Evolutionary conservation across 768 basidiomycete species (phyloP).

Genomic region (Amanita subjunquillea): DNA sequence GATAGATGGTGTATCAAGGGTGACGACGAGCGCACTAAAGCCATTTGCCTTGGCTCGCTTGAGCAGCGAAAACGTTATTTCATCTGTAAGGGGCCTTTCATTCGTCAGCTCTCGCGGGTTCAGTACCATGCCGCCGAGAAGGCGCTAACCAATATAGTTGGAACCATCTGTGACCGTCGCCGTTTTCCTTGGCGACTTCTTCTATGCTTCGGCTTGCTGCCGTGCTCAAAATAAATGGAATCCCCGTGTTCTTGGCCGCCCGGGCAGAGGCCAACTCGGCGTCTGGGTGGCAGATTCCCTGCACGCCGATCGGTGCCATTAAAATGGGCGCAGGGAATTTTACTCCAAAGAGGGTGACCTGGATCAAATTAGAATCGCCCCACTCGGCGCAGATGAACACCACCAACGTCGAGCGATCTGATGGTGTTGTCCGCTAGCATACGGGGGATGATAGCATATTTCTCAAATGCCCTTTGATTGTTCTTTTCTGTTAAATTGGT

Average conservation of each 20-base stretch:
- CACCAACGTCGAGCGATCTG: conserved; percentile 48
- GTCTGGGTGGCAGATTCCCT: conserved; percentile 60
- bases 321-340: conserved; percentile 52
- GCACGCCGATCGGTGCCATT: conserved; percentile 70
- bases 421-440: conserved; percentile 58
- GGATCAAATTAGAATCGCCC: not conserved
- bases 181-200: conserved; percentile 66
- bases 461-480: conserved; percentile 55
- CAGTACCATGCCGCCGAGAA: not conserved
- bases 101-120: not conserved
- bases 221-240: conserved; percentile 71
- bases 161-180: conserved; percentile 62
- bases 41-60: conserved; percentile 54
- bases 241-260: conserved; percentile 48
- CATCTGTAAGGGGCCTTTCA: conserved; percentile 49
- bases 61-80: conserved; percentile 55
- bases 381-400: not conserved
- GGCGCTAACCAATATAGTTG: conserved; percentile 65
- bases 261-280: conserved; percentile 64
- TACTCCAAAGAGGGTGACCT: conserved; percentile 68
- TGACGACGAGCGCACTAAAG: conserved; percentile 67
- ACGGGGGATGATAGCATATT: conserved; percentile 69
- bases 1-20: conserved; percentile 62
- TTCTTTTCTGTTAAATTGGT: conserved; percentile 53
- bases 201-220: conserved; percentile 68